phyloP scores from a whole-genome alignment of 1,139 yeast species.

The Saccharomyces pastorianus region DNA sequence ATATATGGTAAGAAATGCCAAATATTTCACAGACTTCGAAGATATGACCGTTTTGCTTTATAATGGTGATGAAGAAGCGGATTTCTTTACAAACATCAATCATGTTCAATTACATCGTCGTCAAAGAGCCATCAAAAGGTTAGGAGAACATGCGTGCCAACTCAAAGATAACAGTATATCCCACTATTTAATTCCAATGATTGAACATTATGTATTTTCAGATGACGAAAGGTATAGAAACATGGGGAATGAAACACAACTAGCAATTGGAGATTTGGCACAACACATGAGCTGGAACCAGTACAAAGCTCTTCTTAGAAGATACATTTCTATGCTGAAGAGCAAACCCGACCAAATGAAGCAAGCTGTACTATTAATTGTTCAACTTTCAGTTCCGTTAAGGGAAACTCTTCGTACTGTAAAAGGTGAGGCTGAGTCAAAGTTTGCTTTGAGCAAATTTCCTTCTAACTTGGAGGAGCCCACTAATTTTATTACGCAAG shows the following conservation, averaged over 20 bases:
- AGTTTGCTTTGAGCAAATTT: constrained; percentile 24
- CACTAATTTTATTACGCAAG: constrained; percentile 47
- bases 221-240: constrained; percentile 51
- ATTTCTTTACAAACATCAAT: constrained; percentile 70
- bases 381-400: constrained; percentile 54
- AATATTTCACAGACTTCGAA: constrained; percentile 44
- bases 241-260: constrained; percentile 67
- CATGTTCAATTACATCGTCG: constrained; percentile 86
- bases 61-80: constrained; percentile 72
- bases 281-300: constrained; percentile 69
- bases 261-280: constrained; percentile 53
- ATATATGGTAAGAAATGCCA: constrained; percentile 48
- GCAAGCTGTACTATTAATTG: constrained; percentile 54
- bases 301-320: constrained; percentile 62
- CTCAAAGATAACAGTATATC: constrained; percentile 57
- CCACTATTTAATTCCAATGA: constrained; percentile 73
- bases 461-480: constrained; percentile 39
- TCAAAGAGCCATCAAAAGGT: constrained; percentile 66
- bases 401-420: constrained; percentile 26
- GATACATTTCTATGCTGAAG: constrained; percentile 55
- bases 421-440: constrained; percentile 13
- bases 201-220: constrained; percentile 67
- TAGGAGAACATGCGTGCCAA: constrained; percentile 37
- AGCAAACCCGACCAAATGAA: constrained; percentile 47
- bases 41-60: constrained; percentile 62